These are phyloP conservation scores for Hemileccinum impolitum DNA, from an alignment of 768 basidiomycete genomes.

Conservation along the genomic window DNA sequence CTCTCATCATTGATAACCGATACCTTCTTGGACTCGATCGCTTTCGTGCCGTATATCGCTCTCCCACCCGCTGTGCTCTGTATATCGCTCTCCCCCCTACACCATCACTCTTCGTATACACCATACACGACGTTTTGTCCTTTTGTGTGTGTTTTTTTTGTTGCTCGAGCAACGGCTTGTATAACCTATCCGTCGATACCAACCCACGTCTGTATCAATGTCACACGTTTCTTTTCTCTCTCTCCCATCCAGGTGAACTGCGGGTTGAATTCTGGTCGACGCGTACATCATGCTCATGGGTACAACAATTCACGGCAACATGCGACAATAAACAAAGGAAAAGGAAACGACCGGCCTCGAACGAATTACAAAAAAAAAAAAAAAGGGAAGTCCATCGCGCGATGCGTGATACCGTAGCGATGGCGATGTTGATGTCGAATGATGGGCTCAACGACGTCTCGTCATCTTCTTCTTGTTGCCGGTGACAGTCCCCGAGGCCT, in stretches of 20 bases:
- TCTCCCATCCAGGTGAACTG: too few species aligned
- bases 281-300: not conserved
- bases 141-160: not conserved
- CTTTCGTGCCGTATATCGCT: conserved; percentile 15
- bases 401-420: too few species aligned
- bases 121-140: not conserved
- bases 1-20: conserved; percentile 9
- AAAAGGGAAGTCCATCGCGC: too few species aligned
- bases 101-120: not conserved
- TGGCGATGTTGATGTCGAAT: too few species aligned
- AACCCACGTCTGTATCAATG: conserved; percentile 22
- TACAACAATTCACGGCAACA: not conserved
- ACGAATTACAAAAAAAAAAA: too few species aligned
- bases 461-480: conserved; percentile 20
- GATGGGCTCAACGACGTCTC: conserved; percentile 24
- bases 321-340: not conserved
- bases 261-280: too few species aligned
- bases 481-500: not conserved
- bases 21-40: conserved; percentile 24
- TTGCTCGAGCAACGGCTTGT: conserved; percentile 12
- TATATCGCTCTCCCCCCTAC: conserved; percentile 14
- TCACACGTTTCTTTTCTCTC: not conserved
- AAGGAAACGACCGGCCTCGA: too few species aligned
- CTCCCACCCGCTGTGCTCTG: conserved; percentile 6
- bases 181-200: conserved; percentile 13